Evolutionary conservation across 78 protist genomes (phyloP).

Genomic region (Emiliania huxleyi): DNA sequence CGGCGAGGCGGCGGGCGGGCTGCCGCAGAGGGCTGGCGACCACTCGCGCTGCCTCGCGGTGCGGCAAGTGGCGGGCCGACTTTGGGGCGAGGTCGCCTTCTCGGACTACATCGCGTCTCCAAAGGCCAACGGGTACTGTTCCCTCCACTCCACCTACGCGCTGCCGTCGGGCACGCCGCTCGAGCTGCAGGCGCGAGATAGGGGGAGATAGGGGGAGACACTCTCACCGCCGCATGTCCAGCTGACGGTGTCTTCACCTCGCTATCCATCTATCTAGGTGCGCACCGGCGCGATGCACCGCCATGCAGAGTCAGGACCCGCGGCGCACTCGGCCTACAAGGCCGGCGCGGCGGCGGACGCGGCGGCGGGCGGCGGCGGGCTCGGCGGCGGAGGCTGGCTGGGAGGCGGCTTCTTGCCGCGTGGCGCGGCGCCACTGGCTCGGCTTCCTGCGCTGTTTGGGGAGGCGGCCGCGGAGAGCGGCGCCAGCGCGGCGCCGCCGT

Average conservation of each 20-base stretch:
- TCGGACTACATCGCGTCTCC: neutral
- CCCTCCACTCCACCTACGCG: neutral
- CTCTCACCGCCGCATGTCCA: too few species aligned
- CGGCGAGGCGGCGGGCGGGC: neutral
- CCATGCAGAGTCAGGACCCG: neutral
- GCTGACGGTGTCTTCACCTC: too few species aligned
- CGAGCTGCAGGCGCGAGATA: neutral
- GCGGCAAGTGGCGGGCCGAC: neutral
- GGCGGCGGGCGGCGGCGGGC: too few species aligned
- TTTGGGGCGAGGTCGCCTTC: neutral
- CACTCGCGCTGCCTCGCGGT: neutral
- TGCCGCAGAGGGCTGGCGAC: neutral
- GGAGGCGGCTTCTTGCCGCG: too few species aligned
- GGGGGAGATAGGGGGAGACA: too few species aligned
- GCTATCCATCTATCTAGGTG: too few species aligned
- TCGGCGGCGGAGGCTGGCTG: too few species aligned
- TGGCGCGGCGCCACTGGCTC: too few species aligned
- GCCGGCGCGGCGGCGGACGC: too few species aligned
- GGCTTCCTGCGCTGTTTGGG: too few species aligned
- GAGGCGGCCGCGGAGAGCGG: too few species aligned
- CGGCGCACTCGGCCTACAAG: neutral
- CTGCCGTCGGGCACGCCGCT: neutral
- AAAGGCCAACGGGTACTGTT: neutral
- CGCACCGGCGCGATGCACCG: neutral
- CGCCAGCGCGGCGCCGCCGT: too few species aligned